phyloP scores from a whole-genome alignment of 169 alveolate species.

The Plasmodium vivax region DNA sequence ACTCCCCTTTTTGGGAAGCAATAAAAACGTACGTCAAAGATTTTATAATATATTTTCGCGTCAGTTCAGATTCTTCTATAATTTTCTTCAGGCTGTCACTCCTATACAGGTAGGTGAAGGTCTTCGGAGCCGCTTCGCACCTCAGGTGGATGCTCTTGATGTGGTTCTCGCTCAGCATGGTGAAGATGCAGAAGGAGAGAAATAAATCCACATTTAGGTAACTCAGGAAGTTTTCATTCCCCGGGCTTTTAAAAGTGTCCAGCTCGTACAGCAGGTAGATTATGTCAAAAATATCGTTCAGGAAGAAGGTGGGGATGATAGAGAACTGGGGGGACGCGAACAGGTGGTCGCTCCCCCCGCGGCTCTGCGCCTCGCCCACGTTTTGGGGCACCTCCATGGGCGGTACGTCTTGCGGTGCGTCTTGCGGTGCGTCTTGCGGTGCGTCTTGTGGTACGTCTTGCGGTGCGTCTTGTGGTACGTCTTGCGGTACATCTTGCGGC shows the following conservation, averaged over 20 bases:
- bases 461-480: too few relatives aligned
- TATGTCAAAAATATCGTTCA: slow-evolving; percentile 82
- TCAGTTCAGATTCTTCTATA: slow-evolving; percentile 71
- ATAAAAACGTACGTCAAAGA: slow-evolving; percentile 84
- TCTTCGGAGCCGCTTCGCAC: slow-evolving; percentile 87
- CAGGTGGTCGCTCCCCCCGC: not conserved
- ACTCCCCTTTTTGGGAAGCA: slow-evolving; percentile 86
- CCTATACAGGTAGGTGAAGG: slow-evolving; percentile 78
- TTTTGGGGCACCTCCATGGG: too few relatives aligned
- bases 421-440: too few relatives aligned
- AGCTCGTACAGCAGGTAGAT: slow-evolving; percentile 77
- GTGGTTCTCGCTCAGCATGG: slow-evolving; percentile 84
- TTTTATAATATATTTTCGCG: slow-evolving; percentile 81
- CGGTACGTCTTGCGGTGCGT: too few relatives aligned
- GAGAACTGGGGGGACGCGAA: slow-evolving; percentile 85
- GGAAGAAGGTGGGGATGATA: slow-evolving; percentile 80
- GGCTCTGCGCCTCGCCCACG: not conserved
- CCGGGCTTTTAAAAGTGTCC: slow-evolving; percentile 76
- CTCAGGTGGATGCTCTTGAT: slow-evolving; percentile 88
- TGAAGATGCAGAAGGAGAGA: slow-evolving; percentile 83
- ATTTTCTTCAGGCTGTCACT: slow-evolving; percentile 54
- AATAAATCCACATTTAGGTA: slow-evolving; percentile 88
- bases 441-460: too few relatives aligned
- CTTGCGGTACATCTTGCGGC: too few relatives aligned
- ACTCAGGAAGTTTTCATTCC: slow-evolving; percentile 71